Conservation (phyloP, 1,139 yeast species). For the Candida sanyaensis region DNA sequence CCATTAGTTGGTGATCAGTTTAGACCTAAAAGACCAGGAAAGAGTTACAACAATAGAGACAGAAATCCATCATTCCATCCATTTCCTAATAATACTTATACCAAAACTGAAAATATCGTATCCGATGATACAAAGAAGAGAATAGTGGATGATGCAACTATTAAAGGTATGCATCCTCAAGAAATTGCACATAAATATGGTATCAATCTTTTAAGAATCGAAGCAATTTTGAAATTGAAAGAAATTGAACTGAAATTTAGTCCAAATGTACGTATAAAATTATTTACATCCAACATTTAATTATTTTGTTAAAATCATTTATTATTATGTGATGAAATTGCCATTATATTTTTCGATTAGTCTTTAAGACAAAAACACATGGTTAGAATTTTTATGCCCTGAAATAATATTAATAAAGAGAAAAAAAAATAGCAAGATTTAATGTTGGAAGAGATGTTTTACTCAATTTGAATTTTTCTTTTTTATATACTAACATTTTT, state of each 20-base stretch:
- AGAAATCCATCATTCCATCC: conserved; percentile 58
- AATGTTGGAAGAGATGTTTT: background rate
- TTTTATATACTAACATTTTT: conserved; percentile 12
- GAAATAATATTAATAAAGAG: conserved; percentile 4
- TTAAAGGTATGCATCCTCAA: conserved; percentile 59
- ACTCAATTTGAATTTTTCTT: background rate
- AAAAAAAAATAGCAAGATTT: too few species aligned
- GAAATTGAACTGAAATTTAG: conserved; percentile 64
- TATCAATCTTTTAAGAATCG: conserved; percentile 80
- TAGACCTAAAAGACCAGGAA: conserved; percentile 10
- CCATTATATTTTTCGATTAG: conserved; percentile 56
- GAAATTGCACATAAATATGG: conserved; percentile 81
- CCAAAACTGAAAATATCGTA: conserved; percentile 66
- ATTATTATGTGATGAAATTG: conserved; percentile 23
- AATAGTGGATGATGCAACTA: conserved; percentile 59
- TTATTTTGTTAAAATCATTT: background rate
- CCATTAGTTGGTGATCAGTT: conserved; percentile 26
- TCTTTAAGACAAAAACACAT: conserved; percentile 68
- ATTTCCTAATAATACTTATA: conserved; percentile 72
- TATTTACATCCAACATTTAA: background rate
- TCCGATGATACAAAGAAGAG: conserved; percentile 58
- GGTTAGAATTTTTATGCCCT: conserved; percentile 48
- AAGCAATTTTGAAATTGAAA: conserved; percentile 74
- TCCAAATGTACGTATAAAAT: conserved; percentile 55
- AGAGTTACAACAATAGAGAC: conserved; percentile 16